Base-by-base conservation (phyloP, 1,284 basidiomycete species). In the Leccinum griseonigrum region DNA sequence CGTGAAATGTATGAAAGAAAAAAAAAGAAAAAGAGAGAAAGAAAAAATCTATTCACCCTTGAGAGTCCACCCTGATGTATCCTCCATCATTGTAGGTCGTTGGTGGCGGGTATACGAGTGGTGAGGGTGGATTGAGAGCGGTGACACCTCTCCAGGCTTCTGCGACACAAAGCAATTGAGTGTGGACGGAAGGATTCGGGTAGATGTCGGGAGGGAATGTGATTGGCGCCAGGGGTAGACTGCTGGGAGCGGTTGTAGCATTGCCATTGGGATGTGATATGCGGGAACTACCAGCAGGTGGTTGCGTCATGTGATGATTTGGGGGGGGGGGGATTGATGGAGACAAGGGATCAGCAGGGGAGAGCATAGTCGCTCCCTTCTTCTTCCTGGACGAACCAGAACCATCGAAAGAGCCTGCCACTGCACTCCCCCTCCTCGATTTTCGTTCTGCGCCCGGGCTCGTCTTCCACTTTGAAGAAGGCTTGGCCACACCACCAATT, bases 71-170 rank as follows among this genome's bases (percentile, higher is more conserved):
- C 54, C 57, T 69, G 11, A 57, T 52, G 36, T 68, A 72, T 40
- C 40, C 67, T 55, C 59, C 54, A 46, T 74, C 70, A 31, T 40
- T 43, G 57, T 66, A 72, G 0, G 69, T 63, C 48, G 51, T 71
- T 18, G 71, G 67, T 13, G 74, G 73, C 2, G 63, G 63, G 16
- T 63, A 50, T 14, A 52, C 29, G 31, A 69, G 58, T 9, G 71
- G 63, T 9, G 64, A 70, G 3, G 74, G 68, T 28, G 76, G 67
- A n/a, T 76, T 70, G 63, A 90, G 76, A 3, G 88, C 87, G n/a
- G 84, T 84, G 28, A 90, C 75, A 1, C 88, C 89, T 8, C 89
- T 77, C 88, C 89, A 91, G 34, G 81, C 76, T 38, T 81, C 79
- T 10, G 89, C 86, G n/a, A 85, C 81, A 16, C 77, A 74, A n/a